Conservation (phyloP, 805 yeast species). For the Isabelozyma rhagii region DNA sequence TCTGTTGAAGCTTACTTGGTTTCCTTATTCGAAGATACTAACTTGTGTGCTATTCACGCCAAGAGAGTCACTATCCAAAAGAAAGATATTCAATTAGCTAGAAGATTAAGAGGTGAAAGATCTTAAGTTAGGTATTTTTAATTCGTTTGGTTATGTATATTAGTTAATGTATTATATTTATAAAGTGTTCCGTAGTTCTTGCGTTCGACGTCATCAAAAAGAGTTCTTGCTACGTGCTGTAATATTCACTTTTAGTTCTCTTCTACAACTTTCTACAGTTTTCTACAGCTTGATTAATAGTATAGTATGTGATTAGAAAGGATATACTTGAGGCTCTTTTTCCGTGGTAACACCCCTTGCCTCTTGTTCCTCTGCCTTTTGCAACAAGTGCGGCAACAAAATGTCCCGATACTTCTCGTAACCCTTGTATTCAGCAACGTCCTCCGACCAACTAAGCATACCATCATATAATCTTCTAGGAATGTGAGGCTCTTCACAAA, state of each 20-base stretch:
- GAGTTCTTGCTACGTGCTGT: neutral
- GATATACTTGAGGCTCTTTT: slow-evolving; percentile 41
- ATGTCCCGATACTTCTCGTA: slow-evolving; percentile 50
- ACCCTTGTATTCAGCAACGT: slow-evolving; percentile 62
- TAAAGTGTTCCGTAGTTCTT: neutral
- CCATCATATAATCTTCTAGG: slow-evolving; percentile 61
- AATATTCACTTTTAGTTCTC: no score
- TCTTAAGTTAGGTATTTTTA: slow-evolving; percentile 20
- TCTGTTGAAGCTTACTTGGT: slow-evolving; percentile 50
- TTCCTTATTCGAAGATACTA: slow-evolving; percentile 47
- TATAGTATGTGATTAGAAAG: slow-evolving; percentile 27
- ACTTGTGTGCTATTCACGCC: slow-evolving; percentile 51
- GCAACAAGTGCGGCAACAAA: slow-evolving; percentile 51
- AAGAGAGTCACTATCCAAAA: slow-evolving; percentile 50
- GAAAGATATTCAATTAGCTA: slow-evolving; percentile 50
- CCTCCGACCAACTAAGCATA: slow-evolving; percentile 56
- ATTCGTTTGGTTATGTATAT: neutral
- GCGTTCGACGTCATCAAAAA: neutral
- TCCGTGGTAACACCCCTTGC: slow-evolving; percentile 35
- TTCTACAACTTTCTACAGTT: no score
- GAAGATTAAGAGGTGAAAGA: slow-evolving; percentile 53
- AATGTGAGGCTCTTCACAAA: slow-evolving; percentile 57
- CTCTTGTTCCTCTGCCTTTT: slow-evolving; percentile 49
- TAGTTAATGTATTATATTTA: neutral
- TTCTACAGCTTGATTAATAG: neutral